Base-by-base conservation (phyloP, 1,284 basidiomycete genomes). In the Austroboletus olivaceoglutinosus region DNA sequence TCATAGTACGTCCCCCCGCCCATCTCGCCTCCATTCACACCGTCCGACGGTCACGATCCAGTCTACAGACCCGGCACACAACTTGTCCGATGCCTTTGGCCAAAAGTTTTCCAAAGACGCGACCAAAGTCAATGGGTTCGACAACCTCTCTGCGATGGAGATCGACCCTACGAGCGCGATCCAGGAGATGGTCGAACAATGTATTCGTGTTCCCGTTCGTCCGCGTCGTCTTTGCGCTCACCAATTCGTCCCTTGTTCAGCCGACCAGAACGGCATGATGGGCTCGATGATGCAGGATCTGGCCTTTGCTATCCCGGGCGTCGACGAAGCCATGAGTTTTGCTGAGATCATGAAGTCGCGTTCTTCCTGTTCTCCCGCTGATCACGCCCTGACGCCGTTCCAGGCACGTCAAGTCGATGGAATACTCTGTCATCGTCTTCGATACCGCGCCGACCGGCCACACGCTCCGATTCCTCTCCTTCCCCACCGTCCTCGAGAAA, bases 81-180 rank as follows among this genome's bases (percentile, higher is more conserved):
- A 99, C 72, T 77, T 99, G 36, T 98, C 95, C 15, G 96, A 99
- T 73, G 96, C 97, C 8, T 99, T 99, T 70, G 92, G 93, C 12
- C 96, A 99, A 69, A 99, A 99, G 76, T 99, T 99, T 72, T 93
- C 92, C 56, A 98, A 98, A 68, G 97, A 99, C 70, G 96, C 96
- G 30, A 99, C 95, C n/a, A 92, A 91, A 73, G 97, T 99, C 48
- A 98, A 98, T 64, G 96, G 97, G 5, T 98, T 98, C 61, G 85
- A 91, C 59, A 99, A 99, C 74, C 81, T 99, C 37, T 96, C 73
- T 64, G 96, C 97, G 1, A 99, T 99, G 96, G 96, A 99, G 75
- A 99, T 99, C 68, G 96, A 99, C 73, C 96, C 96, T 7, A 96
- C 92, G 50, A 91, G 92, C 59, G 88, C 91, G 37, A 90, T 99